Evolutionary conservation across 2,329 filamentous ascomycete species (phyloP).

Genomic region (Whalleya microplaca): DNA sequence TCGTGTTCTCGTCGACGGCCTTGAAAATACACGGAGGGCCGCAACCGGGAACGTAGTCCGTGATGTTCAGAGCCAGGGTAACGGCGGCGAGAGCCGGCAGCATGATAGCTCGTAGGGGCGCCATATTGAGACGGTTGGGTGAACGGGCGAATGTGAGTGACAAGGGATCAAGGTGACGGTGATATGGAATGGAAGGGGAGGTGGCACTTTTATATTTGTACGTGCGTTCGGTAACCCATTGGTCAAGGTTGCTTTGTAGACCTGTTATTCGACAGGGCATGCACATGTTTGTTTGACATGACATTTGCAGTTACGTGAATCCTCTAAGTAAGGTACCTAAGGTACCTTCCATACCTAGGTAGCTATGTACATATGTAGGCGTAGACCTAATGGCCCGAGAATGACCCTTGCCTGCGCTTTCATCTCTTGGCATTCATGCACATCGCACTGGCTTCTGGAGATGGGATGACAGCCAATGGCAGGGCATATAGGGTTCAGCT

Average conservation of each 20-base stretch:
- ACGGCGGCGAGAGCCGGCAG: constrained; percentile 30
- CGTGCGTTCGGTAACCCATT: too few relatives aligned
- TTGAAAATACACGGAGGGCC: constrained; percentile 30
- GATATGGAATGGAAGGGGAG: background rate
- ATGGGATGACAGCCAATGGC: constrained; percentile 28
- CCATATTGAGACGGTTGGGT: constrained; percentile 34
- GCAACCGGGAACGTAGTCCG: constrained; percentile 33
- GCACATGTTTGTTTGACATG: too few relatives aligned
- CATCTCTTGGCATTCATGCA: constrained; percentile 10
- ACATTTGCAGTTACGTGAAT: background rate
- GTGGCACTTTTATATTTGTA: too few relatives aligned
- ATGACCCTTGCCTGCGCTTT: background rate
- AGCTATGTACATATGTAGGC: too few relatives aligned
- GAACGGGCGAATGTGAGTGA: background rate
- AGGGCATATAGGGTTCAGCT: background rate
- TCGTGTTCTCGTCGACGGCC: constrained; percentile 30
- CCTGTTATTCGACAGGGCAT: too few relatives aligned
- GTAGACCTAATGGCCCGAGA: too few relatives aligned
- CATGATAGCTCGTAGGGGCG: constrained; percentile 31
- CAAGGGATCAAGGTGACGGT: background rate
- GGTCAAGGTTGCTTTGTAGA: too few relatives aligned
- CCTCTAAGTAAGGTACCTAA: too few relatives aligned
- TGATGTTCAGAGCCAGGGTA: constrained; percentile 32
- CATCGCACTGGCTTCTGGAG: constrained; percentile 24
- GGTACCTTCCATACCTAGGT: too few relatives aligned